A percentile compares a stretch with the other conserved stretches of the same genome.
phyloP scores from a whole-genome alignment of 2,329 filamentous ascomycete species.

The Exophiala calicioides region DNA sequence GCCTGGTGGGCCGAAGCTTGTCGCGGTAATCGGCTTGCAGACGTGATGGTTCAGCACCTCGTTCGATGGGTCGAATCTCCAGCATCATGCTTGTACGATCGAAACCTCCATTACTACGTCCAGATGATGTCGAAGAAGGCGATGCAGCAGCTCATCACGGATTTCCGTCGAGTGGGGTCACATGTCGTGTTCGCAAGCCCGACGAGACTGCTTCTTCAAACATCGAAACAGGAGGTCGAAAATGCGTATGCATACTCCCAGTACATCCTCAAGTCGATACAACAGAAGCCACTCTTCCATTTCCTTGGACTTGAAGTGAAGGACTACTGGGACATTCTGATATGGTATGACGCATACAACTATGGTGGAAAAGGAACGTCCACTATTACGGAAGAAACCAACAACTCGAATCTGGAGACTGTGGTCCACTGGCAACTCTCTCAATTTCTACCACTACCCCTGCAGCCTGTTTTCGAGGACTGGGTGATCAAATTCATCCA shows the following conservation, averaged over 20 bases:
- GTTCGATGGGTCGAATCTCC: constrained; percentile 96
- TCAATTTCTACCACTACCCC: constrained; percentile 76
- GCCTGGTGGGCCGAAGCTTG: constrained; percentile 97
- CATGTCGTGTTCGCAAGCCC: constrained; percentile 94
- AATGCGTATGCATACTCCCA: constrained; percentile 96
- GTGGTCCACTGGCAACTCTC: constrained; percentile 99
- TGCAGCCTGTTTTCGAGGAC: constrained; percentile 84
- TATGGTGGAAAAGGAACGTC: constrained; percentile 92
- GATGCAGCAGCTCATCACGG: constrained; percentile 93
- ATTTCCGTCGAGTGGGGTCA: constrained; percentile 92
- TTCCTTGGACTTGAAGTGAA: constrained; percentile 97
- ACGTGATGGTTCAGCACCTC: constrained; percentile 95
- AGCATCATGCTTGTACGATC: constrained; percentile 91
- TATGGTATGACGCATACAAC: constrained; percentile 99
- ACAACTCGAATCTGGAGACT: constrained; percentile 79
- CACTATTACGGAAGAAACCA: constrained; percentile 68
- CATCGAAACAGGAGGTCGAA: constrained; percentile 92
- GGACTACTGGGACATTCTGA: constrained; percentile 98
- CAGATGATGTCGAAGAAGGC: constrained; percentile 99
- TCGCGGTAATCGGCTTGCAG: constrained; percentile 87
- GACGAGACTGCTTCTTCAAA: constrained; percentile 87
- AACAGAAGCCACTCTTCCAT: constrained; percentile 90
- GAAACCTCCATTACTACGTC: constrained; percentile 92
- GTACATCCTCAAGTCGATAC: constrained; percentile 97
- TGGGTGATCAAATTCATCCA: constrained; percentile 96